Evolutionary conservation across 1,139 yeast species (phyloP).

Genomic region (Nadsonia starkeyi-henricii): DNA sequence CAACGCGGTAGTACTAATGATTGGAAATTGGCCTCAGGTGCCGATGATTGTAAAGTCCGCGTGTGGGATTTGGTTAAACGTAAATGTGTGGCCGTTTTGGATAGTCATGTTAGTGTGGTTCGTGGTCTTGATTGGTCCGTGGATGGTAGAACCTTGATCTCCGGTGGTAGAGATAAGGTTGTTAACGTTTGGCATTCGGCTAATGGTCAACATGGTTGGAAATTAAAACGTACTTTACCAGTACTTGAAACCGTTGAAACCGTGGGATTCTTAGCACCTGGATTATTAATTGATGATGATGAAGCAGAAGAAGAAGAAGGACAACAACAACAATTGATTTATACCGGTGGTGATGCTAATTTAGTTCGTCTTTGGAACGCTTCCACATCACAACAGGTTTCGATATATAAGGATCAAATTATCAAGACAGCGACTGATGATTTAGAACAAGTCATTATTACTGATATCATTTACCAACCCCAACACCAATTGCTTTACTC

Average conservation of each 20-base stretch:
- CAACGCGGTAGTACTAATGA: conserved; percentile 44
- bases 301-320: neutral
- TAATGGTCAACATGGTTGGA: conserved; percentile 30
- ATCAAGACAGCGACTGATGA: neutral
- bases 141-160: conserved; percentile 43
- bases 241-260: conserved; percentile 70
- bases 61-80: conserved; percentile 86
- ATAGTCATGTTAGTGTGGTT: conserved; percentile 74
- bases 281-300: conserved; percentile 8
- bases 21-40: conserved; percentile 79
- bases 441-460: conserved; percentile 51
- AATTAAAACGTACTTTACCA: conserved; percentile 53
- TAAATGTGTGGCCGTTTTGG: conserved; percentile 44
- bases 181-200: conserved; percentile 43
- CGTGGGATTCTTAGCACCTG: conserved; percentile 40
- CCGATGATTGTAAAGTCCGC: conserved; percentile 64
- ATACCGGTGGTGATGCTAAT: conserved; percentile 76
- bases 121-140: conserved; percentile 61
- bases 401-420: neutral
- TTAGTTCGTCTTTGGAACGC: conserved; percentile 48
- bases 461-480: conserved; percentile 22
- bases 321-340: conserved; percentile 27
- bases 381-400: conserved; percentile 5
- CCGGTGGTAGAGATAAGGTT: conserved; percentile 86
- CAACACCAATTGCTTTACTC: conserved; percentile 19